Base-by-base conservation (phyloP, 23 red algal genomes). In the Gracilaria vermiculophylla region DNA sequence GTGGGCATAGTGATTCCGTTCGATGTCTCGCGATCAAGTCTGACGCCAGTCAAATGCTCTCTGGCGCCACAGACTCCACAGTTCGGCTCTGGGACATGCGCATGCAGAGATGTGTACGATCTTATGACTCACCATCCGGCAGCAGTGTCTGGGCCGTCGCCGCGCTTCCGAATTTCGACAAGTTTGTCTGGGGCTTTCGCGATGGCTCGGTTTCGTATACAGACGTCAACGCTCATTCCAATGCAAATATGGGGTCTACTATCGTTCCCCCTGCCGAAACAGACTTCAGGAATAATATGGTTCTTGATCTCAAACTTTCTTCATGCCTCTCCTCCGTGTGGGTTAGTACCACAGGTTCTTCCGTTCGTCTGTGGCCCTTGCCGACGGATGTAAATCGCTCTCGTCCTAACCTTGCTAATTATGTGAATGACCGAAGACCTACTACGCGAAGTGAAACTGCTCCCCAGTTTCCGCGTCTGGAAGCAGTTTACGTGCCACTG, bases 71-170 rank as follows among this genome's bases (percentile, higher is more conserved):
- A 45, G 96, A 98, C 54, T 73, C 69, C 15, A 90, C 80, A 23
- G 91, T 95, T n/a, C 86, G 88, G 34, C 57, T 98, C 13, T 98
- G 96, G 96, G 96, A 98, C 54, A 48, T 98, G 54, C 92, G 96
- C 8, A 81, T 93, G 69, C 83, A 95, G 57, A 87, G 92, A 17
- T 92, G 89, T 53, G 51, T 94, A n/a, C 40, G 77, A 16, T 80
- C 88, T 1, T 93, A 80, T 60, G 91, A 94, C 35, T 87, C 85
- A 1, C 55, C 85, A 17, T 51, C 84, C 11, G 87, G 85, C 39
- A 66, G 75, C 24, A 92, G 88, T 52, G 92, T 98, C 12, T 98
- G 96, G 96, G 83, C 96, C 14, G 42, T 98, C 20, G 89, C 83
- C 4, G 55, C 77, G 14, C 55, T 49, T 57, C 53, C 54, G 17